These are phyloP conservation scores for Paramecium octaurelia DNA, from an alignment of 73 alveolate species.

Conservation along the genomic window DNA sequence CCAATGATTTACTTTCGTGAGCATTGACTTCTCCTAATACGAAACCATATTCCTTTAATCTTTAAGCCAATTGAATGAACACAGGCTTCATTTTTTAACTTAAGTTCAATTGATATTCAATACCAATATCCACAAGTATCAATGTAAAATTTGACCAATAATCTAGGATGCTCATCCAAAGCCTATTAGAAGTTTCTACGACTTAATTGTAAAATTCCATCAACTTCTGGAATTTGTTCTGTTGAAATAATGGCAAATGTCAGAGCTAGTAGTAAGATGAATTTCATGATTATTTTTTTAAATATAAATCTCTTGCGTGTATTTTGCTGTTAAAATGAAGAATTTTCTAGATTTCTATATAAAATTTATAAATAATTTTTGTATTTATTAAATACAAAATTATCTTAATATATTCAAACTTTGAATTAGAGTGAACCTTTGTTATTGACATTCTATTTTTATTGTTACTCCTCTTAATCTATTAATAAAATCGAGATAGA, in stretches of 20 bases:
- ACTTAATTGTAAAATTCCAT: neutral
- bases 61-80: neutral
- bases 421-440: neutral
- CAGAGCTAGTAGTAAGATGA: neutral
- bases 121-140: conserved; percentile 40
- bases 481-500: neutral
- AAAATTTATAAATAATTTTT: neutral
- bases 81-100: conserved; percentile 28
- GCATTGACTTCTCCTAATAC: conserved; percentile 36
- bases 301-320: neutral
- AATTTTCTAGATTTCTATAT: neutral
- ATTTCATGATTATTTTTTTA: neutral
- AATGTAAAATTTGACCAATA: neutral
- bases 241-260: neutral
- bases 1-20: neutral
- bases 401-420: neutral
- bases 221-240: neutral
- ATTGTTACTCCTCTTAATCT: neutral
- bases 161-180: neutral
- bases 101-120: neutral
- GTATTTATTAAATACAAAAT: neutral
- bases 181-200: conserved; percentile 20
- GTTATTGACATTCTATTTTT: neutral
- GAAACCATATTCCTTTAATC: neutral
- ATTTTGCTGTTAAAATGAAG: neutral